Percentiles rank a stretch among this genome's conserved stretches.
Conservation (phyloP, 2,329 filamentous ascomycete genomes). For the Aspergillus latus region DNA sequence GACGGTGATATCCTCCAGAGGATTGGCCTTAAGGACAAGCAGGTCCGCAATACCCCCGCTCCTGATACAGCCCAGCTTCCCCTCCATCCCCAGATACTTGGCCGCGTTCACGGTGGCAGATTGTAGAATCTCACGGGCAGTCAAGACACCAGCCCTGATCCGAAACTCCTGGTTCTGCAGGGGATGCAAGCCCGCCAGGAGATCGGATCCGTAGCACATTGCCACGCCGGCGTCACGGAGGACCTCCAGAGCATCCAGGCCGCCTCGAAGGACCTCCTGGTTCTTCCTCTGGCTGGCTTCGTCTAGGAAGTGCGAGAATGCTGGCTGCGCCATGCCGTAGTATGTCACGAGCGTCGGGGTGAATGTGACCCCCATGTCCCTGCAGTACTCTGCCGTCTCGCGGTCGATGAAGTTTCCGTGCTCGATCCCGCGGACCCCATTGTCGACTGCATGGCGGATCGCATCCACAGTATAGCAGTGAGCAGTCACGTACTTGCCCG, state of each 20-base stretch:
- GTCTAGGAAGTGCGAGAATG: constrained; percentile 27
- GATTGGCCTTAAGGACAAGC: constrained; percentile 54
- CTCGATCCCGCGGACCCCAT: constrained; percentile 58
- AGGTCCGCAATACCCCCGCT: constrained; percentile 56
- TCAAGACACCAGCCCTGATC: constrained; percentile 46
- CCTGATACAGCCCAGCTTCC: constrained; percentile 53
- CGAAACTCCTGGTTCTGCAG: constrained; percentile 53
- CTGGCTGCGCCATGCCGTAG: constrained; percentile 43
- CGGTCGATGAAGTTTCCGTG: constrained; percentile 50
- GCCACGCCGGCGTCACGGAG: constrained; percentile 54
- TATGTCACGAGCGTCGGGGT: constrained; percentile 58
- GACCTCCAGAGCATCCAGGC: constrained; percentile 50
- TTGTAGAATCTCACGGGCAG: constrained; percentile 46
- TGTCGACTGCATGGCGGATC: constrained; percentile 57
- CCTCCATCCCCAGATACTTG: constrained; percentile 48
- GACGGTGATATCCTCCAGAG: constrained; percentile 55
- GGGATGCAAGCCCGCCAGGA: constrained; percentile 51
- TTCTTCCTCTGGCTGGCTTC: constrained; percentile 20
- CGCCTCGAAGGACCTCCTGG: constrained; percentile 43
- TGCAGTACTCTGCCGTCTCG: constrained; percentile 52
- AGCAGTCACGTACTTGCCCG: constrained; percentile 56
- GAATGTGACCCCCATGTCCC: constrained; percentile 48
- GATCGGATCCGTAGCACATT: constrained; percentile 58
- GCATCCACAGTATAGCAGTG: constrained; percentile 58
- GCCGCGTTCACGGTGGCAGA: constrained; percentile 56